These are phyloP conservation scores for Amanita pallidorosea DNA, from an alignment of 768 basidiomycete species.

Conservation along the genomic window DNA sequence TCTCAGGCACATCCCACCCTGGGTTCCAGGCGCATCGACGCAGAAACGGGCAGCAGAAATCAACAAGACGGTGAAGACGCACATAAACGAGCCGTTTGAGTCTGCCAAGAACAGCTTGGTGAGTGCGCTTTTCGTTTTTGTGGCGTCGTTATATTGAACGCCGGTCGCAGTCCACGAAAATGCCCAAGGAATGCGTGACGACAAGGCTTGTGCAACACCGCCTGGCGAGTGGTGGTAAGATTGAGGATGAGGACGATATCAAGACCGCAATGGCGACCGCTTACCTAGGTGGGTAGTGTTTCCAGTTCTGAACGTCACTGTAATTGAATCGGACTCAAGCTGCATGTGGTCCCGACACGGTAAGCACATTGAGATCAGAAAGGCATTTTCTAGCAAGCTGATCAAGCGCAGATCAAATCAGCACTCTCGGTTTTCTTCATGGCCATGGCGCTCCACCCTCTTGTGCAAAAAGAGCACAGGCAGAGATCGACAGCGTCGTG, in stretches of 20 bases:
- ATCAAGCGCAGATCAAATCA: neutral
- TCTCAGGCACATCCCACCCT: slow-evolving; percentile 1
- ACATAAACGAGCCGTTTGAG: neutral
- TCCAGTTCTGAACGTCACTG: neutral
- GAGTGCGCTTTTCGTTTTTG: neutral
- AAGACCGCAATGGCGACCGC: neutral
- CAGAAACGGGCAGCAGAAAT: neutral
- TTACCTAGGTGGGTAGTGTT: neutral
- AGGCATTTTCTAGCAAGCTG: no score
- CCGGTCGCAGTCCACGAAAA: neutral
- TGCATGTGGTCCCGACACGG: no score
- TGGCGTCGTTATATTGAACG: no score
- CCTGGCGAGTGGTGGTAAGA: neutral
- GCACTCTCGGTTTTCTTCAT: neutral
- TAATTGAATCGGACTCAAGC: no score
- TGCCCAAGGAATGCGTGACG: neutral
- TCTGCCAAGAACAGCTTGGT: neutral
- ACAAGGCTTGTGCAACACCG: neutral
- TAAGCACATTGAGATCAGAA: no score
- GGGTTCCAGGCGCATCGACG: neutral
- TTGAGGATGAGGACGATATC: neutral
- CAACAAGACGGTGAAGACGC: neutral
- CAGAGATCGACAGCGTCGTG: neutral
- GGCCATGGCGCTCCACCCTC: neutral
- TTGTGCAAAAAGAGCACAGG: neutral